Conservation (phyloP, 371 early-diverging fungal species). For the Rhizomucor miehei region DNA sequence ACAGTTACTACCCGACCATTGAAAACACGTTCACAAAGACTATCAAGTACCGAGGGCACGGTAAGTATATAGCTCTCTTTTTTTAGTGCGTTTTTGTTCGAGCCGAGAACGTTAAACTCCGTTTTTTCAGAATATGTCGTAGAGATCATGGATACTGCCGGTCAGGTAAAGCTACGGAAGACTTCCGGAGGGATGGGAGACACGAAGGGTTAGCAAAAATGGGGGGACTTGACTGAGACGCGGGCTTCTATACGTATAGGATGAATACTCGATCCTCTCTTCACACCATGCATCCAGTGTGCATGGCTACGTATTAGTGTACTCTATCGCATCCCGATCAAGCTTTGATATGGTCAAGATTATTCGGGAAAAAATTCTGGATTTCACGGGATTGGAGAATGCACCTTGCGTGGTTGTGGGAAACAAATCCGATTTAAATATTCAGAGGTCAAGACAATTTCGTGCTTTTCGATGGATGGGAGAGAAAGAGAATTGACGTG, state of each 20-base stretch:
- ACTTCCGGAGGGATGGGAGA: background rate
- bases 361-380: slow-evolving; percentile 93
- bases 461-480: background rate
- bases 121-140: slow-evolving; percentile 71
- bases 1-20: slow-evolving; percentile 94
- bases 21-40: slow-evolving; percentile 89
- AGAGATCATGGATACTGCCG: slow-evolving; percentile 96
- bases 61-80: slow-evolving; percentile 13
- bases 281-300: slow-evolving; percentile 87
- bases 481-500: background rate
- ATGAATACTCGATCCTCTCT: slow-evolving; percentile 92
- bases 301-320: slow-evolving; percentile 94
- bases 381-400: slow-evolving; percentile 87
- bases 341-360: slow-evolving; percentile 89
- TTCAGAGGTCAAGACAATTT: slow-evolving; percentile 52
- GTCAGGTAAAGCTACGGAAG: slow-evolving; percentile 64
- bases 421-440: slow-evolving; percentile 87
- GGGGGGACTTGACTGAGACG: background rate
- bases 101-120: background rate
- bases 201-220: background rate
- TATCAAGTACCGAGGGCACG: slow-evolving; percentile 75
- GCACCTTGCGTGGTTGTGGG: slow-evolving; percentile 92
- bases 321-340: slow-evolving; percentile 82
- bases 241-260: slow-evolving; percentile 49
- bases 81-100: background rate